Conservation (phyloP, 2,329 filamentous ascomycete genomes). For the Aphanocladium album region DNA sequence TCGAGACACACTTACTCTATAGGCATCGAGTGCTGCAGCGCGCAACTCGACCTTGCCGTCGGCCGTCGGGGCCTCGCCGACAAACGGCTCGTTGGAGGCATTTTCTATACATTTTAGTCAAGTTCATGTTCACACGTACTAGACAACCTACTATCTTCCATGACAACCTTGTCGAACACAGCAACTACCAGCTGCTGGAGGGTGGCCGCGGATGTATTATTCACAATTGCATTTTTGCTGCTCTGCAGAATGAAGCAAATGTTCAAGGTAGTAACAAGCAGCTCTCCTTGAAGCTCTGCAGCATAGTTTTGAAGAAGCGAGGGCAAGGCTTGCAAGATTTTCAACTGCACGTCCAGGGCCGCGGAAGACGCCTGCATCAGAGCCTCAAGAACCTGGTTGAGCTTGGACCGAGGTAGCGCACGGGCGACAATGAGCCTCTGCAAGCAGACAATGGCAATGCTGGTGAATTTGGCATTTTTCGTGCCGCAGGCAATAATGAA, state of each 20-base stretch:
- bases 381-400: slow-evolving; percentile 83
- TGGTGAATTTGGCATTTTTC: slow-evolving; percentile 84
- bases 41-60: slow-evolving; percentile 62
- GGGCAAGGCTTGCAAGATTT: slow-evolving; percentile 88
- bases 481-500: slow-evolving; percentile 91
- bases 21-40: slow-evolving; percentile 78
- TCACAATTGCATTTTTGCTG: slow-evolving; percentile 89
- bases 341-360: slow-evolving; percentile 84
- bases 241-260: slow-evolving; percentile 88
- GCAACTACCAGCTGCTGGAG: slow-evolving; percentile 89
- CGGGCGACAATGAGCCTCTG: slow-evolving; percentile 81
- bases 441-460: slow-evolving; percentile 80
- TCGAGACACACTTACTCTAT: slow-evolving; percentile 48
- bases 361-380: slow-evolving; percentile 80
- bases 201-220: slow-evolving; percentile 94
- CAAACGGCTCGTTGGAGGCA: slow-evolving; percentile 47
- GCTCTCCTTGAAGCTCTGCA: slow-evolving; percentile 69
- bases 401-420: slow-evolving; percentile 70
- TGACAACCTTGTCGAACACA: slow-evolving; percentile 85
- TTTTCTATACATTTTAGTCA: slow-evolving; percentile 31
- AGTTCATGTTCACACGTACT: no score
- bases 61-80: slow-evolving; percentile 63
- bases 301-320: slow-evolving; percentile 88
- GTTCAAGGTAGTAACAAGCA: slow-evolving; percentile 77
- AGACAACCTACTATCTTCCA: slow-evolving; percentile 66